Evolutionary conservation across 208 protist species (phyloP), one percentile per base, ranked within the genome.

Genomic region (Naegleria gruberi): DNA sequence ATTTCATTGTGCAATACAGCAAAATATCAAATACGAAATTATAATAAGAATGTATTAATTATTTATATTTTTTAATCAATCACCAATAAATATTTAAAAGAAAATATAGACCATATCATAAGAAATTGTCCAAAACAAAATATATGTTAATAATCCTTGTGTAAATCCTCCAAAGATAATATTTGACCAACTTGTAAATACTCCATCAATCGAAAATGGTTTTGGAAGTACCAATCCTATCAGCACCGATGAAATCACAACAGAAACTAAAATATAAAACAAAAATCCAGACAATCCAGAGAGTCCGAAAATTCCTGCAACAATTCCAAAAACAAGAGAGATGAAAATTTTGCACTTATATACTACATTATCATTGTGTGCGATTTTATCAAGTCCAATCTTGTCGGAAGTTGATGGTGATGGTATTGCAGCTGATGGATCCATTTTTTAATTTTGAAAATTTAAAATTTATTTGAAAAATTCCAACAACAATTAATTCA

Each of bases 291-390:
- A 87, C 6, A 87, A 55, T 10, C 83, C 44, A 6, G 83, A 57
- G 4, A 87, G 55, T 87, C 83, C 83, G 55, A 87, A 87, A 34
- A 87, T 40, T 42, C 83, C 83, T 41, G 83, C 44, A n/a, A 87
- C 30, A 46, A 87, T 55, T 41, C 83, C 83, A 87, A 87, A 87
- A 1, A 87, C 44, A 19, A 87, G 23, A 26, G 43, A 34, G 7
- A 45, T 41, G 55, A 87, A 87, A 41, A 55, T 55, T 30, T 41
- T 45, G 43, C 83, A 87, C n/a, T 55, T 46, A 34, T 87, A 87
- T 17, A 87, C 34, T 3, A 55, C 37, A 55, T 87, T 87, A 10
- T 87, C 83, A 55, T 87, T 87, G n/a, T 87, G 83, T 55, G 83
- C 83, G 0, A 87, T 10, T 55, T 87, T 87, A 41, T 87, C 83